A percentile compares a stretch with the other conserved stretches of the same genome.
phyloP scores from a whole-genome alignment of 306 rosid species.

The Acacia crassicarpa region DNA sequence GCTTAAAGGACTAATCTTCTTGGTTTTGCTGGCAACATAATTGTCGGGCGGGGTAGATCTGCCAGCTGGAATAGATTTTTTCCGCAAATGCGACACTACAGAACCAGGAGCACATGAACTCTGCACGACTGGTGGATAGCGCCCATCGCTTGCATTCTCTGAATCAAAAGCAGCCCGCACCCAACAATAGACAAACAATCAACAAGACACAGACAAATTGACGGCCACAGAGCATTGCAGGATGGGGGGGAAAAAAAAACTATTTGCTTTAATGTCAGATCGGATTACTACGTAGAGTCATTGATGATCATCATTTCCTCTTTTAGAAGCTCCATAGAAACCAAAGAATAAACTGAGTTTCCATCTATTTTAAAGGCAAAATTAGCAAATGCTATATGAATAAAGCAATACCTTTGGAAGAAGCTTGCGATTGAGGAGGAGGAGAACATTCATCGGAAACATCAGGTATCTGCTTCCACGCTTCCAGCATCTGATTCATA shows the following conservation, averaged over 20 bases:
- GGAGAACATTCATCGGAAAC: slow-evolving; percentile 61
- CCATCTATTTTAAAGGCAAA: background rate
- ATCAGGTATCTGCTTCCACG: slow-evolving; percentile 82
- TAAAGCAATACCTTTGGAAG: slow-evolving; percentile 57
- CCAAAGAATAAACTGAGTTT: background rate
- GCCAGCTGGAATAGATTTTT: slow-evolving; percentile 27
- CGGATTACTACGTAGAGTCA: background rate
- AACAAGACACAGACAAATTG: background rate
- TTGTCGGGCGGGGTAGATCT: slow-evolving; percentile 53
- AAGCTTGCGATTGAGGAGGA: slow-evolving; percentile 53
- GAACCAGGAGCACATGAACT: slow-evolving; percentile 41
- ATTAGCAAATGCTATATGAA: background rate
- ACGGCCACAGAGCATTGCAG: background rate
- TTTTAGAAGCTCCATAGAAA: background rate
- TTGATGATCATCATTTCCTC: background rate
- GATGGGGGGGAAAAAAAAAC: background rate
- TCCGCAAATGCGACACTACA: slow-evolving; percentile 44
- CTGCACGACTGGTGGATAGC: slow-evolving; percentile 44
- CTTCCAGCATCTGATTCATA: slow-evolving; percentile 71
- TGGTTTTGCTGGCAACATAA: slow-evolving; percentile 47
- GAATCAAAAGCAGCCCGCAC: slow-evolving; percentile 14
- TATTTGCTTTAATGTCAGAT: background rate
- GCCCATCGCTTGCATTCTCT: slow-evolving; percentile 67
- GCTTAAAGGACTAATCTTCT: slow-evolving; percentile 45
- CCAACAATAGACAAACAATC: slow-evolving; percentile 9